Conservation (phyloP, 2,329 filamentous ascomycete species). For the Phaeophleospora eucalypticola region DNA sequence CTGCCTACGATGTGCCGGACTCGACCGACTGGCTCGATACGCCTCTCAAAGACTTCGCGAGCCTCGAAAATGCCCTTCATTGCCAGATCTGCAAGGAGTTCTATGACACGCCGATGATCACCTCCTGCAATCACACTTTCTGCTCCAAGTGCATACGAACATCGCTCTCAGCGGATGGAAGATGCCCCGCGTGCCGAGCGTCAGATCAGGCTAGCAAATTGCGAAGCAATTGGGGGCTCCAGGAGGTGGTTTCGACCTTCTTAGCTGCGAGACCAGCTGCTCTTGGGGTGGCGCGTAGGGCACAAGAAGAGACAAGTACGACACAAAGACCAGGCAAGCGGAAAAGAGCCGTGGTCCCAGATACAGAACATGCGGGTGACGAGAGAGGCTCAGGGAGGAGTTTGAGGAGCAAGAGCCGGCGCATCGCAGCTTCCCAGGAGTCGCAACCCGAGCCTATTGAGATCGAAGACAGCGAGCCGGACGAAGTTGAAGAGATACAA, state of each 20-base stretch:
- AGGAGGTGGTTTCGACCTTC: constrained; percentile 81
- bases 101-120: constrained; percentile 90
- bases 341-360: constrained; percentile 39
- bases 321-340: constrained; percentile 46
- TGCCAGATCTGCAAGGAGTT: constrained; percentile 99
- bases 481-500: constrained; percentile 34
- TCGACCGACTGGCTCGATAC: constrained; percentile 82
- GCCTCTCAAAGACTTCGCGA: constrained; percentile 59
- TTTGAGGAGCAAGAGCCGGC: constrained; percentile 36
- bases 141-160: constrained; percentile 93
- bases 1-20: constrained; percentile 55
- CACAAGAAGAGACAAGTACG: constrained; percentile 22
- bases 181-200: constrained; percentile 79
- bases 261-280: constrained; percentile 58
- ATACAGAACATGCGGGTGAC: constrained; percentile 29
- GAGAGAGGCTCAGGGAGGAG: constrained; percentile 27
- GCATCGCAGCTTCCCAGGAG: constrained; percentile 27
- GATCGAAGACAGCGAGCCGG: constrained; percentile 39
- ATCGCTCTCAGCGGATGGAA: constrained; percentile 75
- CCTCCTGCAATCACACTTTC: constrained; percentile 91
- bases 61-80: constrained; percentile 78
- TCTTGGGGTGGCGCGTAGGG: constrained; percentile 58
- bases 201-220: constrained; percentile 79
- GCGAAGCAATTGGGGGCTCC: constrained; percentile 76
- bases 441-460: constrained; percentile 30